Base-by-base conservation (phyloP, 441 rosid species). In the Capsella rubella region DNA sequence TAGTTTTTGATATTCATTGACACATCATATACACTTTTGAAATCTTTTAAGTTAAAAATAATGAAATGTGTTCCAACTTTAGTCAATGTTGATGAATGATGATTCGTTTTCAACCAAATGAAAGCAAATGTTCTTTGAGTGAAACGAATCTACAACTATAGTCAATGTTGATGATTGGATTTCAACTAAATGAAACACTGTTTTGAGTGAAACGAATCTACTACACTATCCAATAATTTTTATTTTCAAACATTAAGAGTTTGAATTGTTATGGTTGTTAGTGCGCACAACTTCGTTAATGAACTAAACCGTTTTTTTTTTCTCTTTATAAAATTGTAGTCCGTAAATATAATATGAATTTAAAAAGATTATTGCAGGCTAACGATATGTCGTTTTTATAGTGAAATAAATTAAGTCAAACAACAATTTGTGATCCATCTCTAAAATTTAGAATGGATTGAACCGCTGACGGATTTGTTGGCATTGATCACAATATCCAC, bases 81-180 rank as follows among this genome's bases (percentile, higher is more conserved):
- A 18, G 43, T 18, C 69, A 51, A 64, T 39, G 11, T 50, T 35
- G 32, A 65, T 52, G 34, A 37, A 34, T 35, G 32, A 65, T 52
- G 34, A 37, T 37, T 52, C 35, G 37, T 53, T 34, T 66, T 32
- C 11, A 34, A 21, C 32, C 31, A 34, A 32, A 64, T 31, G 45
- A 16, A 64, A 18, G 25, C 25, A 47, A 64, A 49, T 6, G 18
- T 11, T 40, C 32, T n/a, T n/a, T 21, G 3, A 60, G 64, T 35
- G 39, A 18, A 18, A 58, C 2, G 46, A 58, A 35, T 58, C 63
- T 10, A 16, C 25, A 21, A 21, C 37, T 4, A 34, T 39, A 25
- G 46, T 21, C 70, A 52, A 65, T 40, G 13, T 51, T 37, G 35
- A 52, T 53, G 49, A 39, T 39, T 53, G 15, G 40, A 42, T 37